Base-by-base conservation (phyloP, 208 protist species). In the Porcisia hertigi region DNA sequence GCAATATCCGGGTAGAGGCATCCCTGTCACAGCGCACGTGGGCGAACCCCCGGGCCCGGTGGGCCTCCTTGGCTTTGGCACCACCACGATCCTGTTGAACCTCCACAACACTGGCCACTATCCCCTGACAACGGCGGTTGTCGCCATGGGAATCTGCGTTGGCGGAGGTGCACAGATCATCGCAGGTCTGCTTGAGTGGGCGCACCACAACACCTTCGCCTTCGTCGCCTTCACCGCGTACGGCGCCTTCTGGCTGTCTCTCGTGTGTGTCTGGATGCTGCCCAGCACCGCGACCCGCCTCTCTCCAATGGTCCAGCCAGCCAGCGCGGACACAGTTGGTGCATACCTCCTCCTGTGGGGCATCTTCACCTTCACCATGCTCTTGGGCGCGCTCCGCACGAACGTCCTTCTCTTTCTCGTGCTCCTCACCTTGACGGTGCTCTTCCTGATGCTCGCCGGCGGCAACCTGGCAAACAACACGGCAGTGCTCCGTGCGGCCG, bases 81-180 rank as follows among this genome's bases (percentile, higher is more conserved):
- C 91, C 66, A 86, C 89, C 16, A 93, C 86, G n/a, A 69, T 88
- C 34, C 78, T 93, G 59, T 69, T 85, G 39, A 89, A 85, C 76
- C 55, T 93, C n/a, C 71, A 83, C 65, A 83, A 88, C 53, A 75
- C 85, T 47, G 86, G 83, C 14, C 45, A 71, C 47, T 89, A 74
- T 53, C 67, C 77, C 16, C 67, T 90, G 39, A 74, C 76, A 39
- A 70, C 65, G 45, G 25, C 36, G 25, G 60, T 82, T 8, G 74
- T 71, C 1, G 72, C 83, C 9, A 75, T 82, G 69, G 80, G 74
- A 62, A 85, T 76, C 49, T 83, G 85, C 79, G 82, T 74, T 57
- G 90, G 81, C 71, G 89, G 86, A 34, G 89, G 89, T 36, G 25
- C 83, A 57, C 86, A 90, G 84, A 66, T 93, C 41, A 39, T 93